Base-by-base conservation (phyloP, 306 rosid species). In the Styphnolobium japonicum region DNA sequence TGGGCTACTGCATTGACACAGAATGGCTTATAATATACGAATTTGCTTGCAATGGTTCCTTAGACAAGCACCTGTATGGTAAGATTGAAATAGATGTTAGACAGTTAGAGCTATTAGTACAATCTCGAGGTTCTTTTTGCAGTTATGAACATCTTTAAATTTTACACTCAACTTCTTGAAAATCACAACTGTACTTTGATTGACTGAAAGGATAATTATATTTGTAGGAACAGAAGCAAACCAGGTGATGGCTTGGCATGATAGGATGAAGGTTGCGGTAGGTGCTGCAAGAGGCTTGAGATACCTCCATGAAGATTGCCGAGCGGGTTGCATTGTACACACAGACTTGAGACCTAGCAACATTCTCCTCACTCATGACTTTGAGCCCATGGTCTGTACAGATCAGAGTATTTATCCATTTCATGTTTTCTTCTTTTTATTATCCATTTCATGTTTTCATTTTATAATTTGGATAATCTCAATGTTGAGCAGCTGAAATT, bases 231-330 rank as follows among this genome's bases (percentile, higher is more conserved):
- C 79, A 19, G 57, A 62, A 6, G 37, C 23, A 46, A 52, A 67
- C 15, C 46, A 49, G 70, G 21, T 49, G 45, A 46, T 80, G 73
- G 34, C 33, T 46, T 80, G 83, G 83, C 23, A 49, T 27, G 33
- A 33, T 19, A 60, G 83, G 43, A 45, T 45, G 65, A 70, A 71
- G 43, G 27, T 79, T 70, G 83, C 83, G 0, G 22, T 61, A 29
- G 83, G 83, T 52, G 61, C 73, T 8, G 78, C 83, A 19, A 45
- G 83, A 70, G 83, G 83, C 21, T 16, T 79, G 55, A 58, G 83
- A 58, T 79, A 79, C 57, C 78, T 79, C n/a, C 78, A 79, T 46
- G 83, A 79, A 71, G 83, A 71, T 46, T 79, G 83, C 65, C 25
- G 78, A 62, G 83, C 19, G 7, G 73, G 78, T 60, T 79, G 83